phyloP scores from a whole-genome alignment of 345 rosid genomes.

The Kandelia obovata region DNA sequence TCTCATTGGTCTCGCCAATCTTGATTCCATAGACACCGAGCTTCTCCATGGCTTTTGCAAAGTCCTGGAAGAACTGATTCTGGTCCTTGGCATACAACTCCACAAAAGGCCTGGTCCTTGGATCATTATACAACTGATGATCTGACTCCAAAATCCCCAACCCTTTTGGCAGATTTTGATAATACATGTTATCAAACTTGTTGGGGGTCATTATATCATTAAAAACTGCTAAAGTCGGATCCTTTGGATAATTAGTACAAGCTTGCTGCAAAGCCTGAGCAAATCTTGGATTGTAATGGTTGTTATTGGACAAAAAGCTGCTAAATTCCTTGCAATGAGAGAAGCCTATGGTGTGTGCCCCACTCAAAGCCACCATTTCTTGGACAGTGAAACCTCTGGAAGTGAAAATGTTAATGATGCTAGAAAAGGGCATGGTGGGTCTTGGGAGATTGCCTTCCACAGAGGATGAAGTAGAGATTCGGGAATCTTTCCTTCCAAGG shows the following conservation, averaged over 20 bases:
- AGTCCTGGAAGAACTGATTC: constrained; percentile 58
- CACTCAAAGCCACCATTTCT: constrained; percentile 84
- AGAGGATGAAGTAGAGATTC: constrained; percentile 42
- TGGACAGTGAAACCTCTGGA: constrained; percentile 54
- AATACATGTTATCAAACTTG: constrained; percentile 78
- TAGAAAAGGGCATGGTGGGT: constrained; percentile 53
- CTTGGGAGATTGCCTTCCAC: constrained; percentile 55
- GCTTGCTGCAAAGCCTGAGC: constrained; percentile 59
- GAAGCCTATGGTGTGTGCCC: constrained; percentile 87
- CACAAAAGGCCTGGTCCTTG: constrained; percentile 61
- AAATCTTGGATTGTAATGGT: constrained; percentile 66
- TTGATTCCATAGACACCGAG: constrained; percentile 60
- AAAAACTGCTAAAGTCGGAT: constrained; percentile 69
- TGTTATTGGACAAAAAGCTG: constrained; percentile 34
- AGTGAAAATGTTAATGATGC: constrained; percentile 49
- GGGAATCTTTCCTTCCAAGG: constrained; percentile 61
- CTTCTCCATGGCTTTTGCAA: constrained; percentile 77
- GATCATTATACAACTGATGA: constrained; percentile 54
- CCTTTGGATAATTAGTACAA: constrained; percentile 46
- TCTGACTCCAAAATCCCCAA: constrained; percentile 76
- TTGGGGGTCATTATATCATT: constrained; percentile 91
- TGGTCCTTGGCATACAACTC: constrained; percentile 65
- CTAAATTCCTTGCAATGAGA: constrained; percentile 84
- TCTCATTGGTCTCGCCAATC: constrained; percentile 84
- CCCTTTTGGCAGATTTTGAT: constrained; percentile 71